These are phyloP conservation scores for Pseudogymnoascus sp. DNA, from an alignment of 2,329 filamentous ascomycete genomes.

Conservation along the genomic window DNA sequence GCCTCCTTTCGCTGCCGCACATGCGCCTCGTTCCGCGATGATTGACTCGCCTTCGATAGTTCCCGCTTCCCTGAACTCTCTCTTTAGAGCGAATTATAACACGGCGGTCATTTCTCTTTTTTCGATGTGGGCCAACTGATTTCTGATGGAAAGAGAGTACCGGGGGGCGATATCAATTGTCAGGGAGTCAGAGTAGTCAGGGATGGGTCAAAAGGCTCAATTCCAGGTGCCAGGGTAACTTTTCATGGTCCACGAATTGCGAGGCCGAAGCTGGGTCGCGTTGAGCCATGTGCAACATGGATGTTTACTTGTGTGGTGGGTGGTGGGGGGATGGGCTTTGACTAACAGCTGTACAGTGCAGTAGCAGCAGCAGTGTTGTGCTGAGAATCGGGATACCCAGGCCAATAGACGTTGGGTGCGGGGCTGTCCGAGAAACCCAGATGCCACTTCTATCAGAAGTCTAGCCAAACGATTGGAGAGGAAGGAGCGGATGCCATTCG, in stretches of 20 bases:
- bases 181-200: not conserved
- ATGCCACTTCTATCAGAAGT: slow-evolving; percentile 6
- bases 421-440: not conserved
- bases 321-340: not conserved
- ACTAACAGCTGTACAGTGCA: slow-evolving; percentile 6
- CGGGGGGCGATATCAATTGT: not conserved
- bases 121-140: slow-evolving; percentile 4
- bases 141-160: not conserved
- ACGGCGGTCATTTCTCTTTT: not conserved
- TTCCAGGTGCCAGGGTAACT: not conserved
- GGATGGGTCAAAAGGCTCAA: slow-evolving; percentile 1
- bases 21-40: not conserved
- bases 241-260: not conserved
- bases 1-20: not conserved
- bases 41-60: not conserved
- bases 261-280: slow-evolving; percentile 8
- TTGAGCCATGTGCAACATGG: slow-evolving; percentile 8
- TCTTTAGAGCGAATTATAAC: not conserved
- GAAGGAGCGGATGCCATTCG: not conserved
- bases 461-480: slow-evolving; percentile 6
- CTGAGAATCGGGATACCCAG: not conserved
- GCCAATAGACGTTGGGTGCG: not conserved
- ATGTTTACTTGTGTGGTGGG: slow-evolving; percentile 8
- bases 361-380: not conserved
- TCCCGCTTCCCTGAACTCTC: not conserved